Percentiles rank a stretch among this genome's conserved stretches.
These are phyloP conservation scores for Eutreptiella sp. DNA, from an alignment of 208 protist species.

Conservation along the genomic window DNA sequence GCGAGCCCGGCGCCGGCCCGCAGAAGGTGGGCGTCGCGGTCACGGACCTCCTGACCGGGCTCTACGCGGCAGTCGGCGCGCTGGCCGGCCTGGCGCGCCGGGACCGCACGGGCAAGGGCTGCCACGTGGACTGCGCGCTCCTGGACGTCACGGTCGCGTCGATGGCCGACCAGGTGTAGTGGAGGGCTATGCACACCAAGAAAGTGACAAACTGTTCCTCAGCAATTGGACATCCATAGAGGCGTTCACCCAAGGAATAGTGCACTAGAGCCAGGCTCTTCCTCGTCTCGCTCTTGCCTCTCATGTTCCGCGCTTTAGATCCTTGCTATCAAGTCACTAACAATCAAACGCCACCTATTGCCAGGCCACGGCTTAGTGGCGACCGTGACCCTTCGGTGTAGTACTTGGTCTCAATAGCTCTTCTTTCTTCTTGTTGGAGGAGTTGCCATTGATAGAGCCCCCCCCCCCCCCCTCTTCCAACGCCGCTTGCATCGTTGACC, in stretches of 20 bases:
- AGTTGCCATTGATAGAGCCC: no score
- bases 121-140: not conserved
- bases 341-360: no score
- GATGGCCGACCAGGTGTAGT: not conserved
- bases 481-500: no score
- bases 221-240: slow-evolving; percentile 6
- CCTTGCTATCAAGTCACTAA: no score
- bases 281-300: no score
- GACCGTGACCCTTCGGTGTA: no score
- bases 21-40: slow-evolving; percentile 19
- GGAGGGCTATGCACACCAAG: not conserved
- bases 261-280: no score
- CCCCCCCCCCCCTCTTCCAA: no score
- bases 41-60: slow-evolving; percentile 15
- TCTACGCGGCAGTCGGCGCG: not conserved
- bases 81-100: not conserved
- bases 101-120: not conserved
- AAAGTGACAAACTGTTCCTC: not conserved
- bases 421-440: no score
- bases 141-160: not conserved
- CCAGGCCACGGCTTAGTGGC: no score
- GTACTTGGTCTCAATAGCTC: no score
- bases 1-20: not conserved
- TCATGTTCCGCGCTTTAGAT: no score
- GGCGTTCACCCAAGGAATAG: not conserved